Evolutionary conservation across 1,284 basidiomycete species (phyloP), one percentile per base, ranked within the genome.

Genomic region (Boletus semigastroideus): DNA sequence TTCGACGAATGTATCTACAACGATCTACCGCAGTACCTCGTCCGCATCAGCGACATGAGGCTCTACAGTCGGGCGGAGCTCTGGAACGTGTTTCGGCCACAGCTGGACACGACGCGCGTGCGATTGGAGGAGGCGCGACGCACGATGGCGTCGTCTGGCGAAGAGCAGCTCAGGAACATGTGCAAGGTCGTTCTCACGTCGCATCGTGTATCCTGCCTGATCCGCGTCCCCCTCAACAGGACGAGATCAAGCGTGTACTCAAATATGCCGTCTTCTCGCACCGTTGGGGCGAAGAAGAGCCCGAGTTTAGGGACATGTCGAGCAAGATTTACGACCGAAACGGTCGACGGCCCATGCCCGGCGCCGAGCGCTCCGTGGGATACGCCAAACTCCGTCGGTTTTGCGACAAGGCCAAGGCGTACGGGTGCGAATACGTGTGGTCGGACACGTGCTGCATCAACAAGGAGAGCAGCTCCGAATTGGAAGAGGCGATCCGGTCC

Each of bases 211-310:
- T 46, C 14, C 27, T 46, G 36, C 25, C n/a, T 20, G 2, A 33
- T 3, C 27, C 25, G 25, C 25, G 25, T 25, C 25, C 25, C 22
- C 22, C 22, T 5, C 16, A 30, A 8, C 14, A 54, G 53, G n/a
- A 17, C 12, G 19, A 40, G 1, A 44, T 54, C 44, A 47, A 48
- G 37, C 30, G 9, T 0, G 13, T 43, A 5, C 37, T 54, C 31
- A 44, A 54, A 20, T 54, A 44, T 10, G 53, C 53, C 7, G 48
- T 54, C 9, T 48, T 48, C n/a, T 54, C 53, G 11, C 53, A 54
- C 20, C 51, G 53, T 10, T 54, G 51, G 51, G 53, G 53, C 9
- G 46, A 48, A 12, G 49, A 50, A 48, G 49, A 50, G 46, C 49
- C 49, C 1, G 45, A 34, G 13, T 50, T 50, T 38, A 40, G 17